These are phyloP conservation scores for Brasilioporus rufonigricans DNA, from an alignment of 768 basidiomycete genomes.

Conservation along the genomic window DNA sequence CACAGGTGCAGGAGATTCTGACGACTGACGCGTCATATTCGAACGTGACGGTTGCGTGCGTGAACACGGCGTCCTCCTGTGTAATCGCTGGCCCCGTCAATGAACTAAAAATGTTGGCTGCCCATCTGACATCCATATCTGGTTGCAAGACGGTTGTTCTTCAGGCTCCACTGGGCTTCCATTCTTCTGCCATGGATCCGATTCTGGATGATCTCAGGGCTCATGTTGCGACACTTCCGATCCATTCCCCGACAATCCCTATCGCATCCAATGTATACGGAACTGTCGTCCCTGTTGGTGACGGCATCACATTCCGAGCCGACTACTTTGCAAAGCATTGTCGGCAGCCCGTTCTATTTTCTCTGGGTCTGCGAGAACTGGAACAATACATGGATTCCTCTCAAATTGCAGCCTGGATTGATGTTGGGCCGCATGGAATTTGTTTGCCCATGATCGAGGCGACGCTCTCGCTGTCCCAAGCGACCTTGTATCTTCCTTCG, in stretches of 20 bases:
- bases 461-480: conserved; percentile 26
- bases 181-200: conserved; percentile 63
- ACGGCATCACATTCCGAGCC: conserved; percentile 43
- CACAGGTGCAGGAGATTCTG: conserved; percentile 36
- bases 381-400: conserved; percentile 25
- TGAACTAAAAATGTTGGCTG: conserved; percentile 42
- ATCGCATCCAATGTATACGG: conserved; percentile 64
- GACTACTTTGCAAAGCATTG: conserved; percentile 63
- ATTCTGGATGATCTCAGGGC: conserved; percentile 47
- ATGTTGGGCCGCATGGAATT: conserved; percentile 63
- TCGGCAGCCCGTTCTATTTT: conserved; percentile 52
- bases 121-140: conserved; percentile 35
- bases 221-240: conserved; percentile 35
- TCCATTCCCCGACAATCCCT: conserved; percentile 52
- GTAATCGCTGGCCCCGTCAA: conserved; percentile 56
- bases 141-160: conserved; percentile 44
- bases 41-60: conserved; percentile 53
- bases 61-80: conserved; percentile 56
- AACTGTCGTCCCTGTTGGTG: conserved; percentile 49
- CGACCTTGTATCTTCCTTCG: conserved; percentile 45
- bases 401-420: conserved; percentile 52
- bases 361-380: conserved; percentile 46
- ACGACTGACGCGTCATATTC: conserved; percentile 32
- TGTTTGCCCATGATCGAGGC: conserved; percentile 56
- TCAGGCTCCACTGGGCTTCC: conserved; percentile 60